Evolutionary conservation across 169 alveolate species (phyloP).

Genomic region (Theileria equi): DNA sequence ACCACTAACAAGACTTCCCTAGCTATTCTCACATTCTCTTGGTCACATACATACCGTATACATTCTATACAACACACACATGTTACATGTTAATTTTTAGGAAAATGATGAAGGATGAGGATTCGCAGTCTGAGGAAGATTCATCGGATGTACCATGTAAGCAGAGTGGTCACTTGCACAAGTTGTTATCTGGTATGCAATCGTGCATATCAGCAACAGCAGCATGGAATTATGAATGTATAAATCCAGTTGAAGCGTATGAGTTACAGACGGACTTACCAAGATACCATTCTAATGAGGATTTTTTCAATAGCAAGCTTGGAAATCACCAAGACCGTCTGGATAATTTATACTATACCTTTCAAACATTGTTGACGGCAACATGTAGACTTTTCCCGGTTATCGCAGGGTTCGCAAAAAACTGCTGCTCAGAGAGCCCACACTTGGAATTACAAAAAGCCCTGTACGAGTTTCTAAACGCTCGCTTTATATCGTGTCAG

Average conservation of each 20-base stretch:
- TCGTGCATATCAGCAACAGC: slow-evolving; percentile 80
- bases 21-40: background rate
- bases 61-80: background rate
- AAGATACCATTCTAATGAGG: slow-evolving; percentile 68
- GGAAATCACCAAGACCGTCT: slow-evolving; percentile 82
- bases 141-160: slow-evolving; percentile 60
- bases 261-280: slow-evolving; percentile 49
- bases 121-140: slow-evolving; percentile 11
- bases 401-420: background rate
- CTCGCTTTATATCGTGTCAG: slow-evolving; percentile 33
- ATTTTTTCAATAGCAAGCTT: slow-evolving; percentile 74
- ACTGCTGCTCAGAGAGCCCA: background rate
- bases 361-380: slow-evolving; percentile 72
- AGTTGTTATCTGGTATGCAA: slow-evolving; percentile 84
- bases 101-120: slow-evolving; percentile 9
- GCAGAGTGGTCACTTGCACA: slow-evolving; percentile 70
- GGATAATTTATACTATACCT: slow-evolving; percentile 82
- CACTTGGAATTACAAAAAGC: background rate
- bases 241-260: slow-evolving; percentile 63
- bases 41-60: background rate
- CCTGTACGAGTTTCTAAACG: slow-evolving; percentile 13
- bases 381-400: background rate
- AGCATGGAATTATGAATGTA: slow-evolving; percentile 73
- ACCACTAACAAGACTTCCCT: too few relatives aligned
- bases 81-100: background rate